Percentiles rank a stretch among this genome's conserved stretches.
phyloP scores from a whole-genome alignment of 345 rosid species.

The Linum trigynum region DNA sequence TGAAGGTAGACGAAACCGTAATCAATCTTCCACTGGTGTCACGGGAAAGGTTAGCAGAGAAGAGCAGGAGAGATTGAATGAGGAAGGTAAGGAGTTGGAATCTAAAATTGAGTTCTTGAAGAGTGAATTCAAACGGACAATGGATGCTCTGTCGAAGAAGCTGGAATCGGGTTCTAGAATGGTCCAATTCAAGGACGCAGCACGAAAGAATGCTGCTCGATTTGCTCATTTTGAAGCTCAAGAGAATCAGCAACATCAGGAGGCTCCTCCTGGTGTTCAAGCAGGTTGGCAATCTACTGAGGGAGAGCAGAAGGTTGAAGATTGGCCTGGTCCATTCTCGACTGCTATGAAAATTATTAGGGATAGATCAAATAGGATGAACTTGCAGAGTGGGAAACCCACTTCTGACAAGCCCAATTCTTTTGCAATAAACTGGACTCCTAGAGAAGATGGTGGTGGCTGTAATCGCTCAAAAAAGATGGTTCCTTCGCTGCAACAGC shows the following conservation, averaged over 20 bases:
- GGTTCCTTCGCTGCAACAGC: constrained; percentile 50
- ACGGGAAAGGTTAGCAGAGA: neutral
- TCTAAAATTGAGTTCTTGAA: constrained; percentile 6
- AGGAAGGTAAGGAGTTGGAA: constrained; percentile 6
- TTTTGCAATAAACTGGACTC: constrained; percentile 48
- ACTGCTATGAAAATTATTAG: constrained; percentile 87
- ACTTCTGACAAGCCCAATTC: constrained; percentile 17
- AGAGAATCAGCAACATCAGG: constrained; percentile 19
- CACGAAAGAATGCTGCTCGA: constrained; percentile 51
- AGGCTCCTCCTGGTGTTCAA: constrained; percentile 13
- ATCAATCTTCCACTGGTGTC: neutral
- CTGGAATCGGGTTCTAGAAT: constrained; percentile 18
- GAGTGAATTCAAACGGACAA: constrained; percentile 1
- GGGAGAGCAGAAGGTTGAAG: constrained; percentile 37
- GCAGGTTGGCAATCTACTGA: constrained; percentile 22
- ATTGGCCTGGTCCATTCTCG: constrained; percentile 98
- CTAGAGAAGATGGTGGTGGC: constrained; percentile 24
- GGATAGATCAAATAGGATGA: constrained; percentile 42
- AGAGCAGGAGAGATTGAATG: neutral
- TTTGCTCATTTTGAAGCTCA: constrained; percentile 57
- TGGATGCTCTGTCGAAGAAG: constrained; percentile 4
- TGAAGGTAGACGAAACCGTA: neutral
- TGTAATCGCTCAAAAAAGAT: constrained; percentile 10
- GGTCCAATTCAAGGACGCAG: constrained; percentile 45
- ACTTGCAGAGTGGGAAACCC: constrained; percentile 6